These are phyloP conservation scores for Fonsecaea multimorphosa DNA, from an alignment of 2,329 filamentous ascomycete species.

Conservation along the genomic window DNA sequence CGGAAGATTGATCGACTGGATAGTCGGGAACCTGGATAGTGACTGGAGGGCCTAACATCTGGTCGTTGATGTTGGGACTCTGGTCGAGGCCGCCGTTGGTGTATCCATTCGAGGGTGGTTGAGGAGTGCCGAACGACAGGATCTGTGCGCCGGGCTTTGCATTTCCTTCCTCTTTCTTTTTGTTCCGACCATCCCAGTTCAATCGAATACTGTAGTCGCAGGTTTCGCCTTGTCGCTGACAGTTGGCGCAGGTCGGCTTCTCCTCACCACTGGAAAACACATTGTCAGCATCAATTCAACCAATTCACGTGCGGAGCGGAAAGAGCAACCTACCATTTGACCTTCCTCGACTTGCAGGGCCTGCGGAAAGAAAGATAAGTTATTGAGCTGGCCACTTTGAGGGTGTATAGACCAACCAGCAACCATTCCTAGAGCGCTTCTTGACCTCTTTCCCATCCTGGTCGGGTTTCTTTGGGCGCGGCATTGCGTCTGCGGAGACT, in stretches of 20 bases:
- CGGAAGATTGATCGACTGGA: conserved; percentile 19
- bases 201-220: conserved; percentile 83
- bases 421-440: conserved; percentile 70
- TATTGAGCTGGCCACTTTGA: conserved; percentile 19
- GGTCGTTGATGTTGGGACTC: conserved; percentile 20
- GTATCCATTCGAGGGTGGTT: conserved; percentile 26
- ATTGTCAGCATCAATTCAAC: conserved; percentile 20
- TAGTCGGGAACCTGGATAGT: conserved; percentile 17
- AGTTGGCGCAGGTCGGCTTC: conserved; percentile 74
- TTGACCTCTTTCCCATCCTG: conserved; percentile 66
- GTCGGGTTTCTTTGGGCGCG: conserved; percentile 64
- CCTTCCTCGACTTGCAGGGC: conserved; percentile 79
- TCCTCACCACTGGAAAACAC: conserved; percentile 67
- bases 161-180: conserved; percentile 55
- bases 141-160: conserved; percentile 44
- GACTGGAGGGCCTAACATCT: conserved; percentile 20
- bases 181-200: conserved; percentile 78
- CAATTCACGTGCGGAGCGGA: not conserved
- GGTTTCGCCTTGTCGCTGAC: conserved; percentile 70
- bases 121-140: conserved; percentile 42
- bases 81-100: conserved; percentile 23
- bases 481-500: conserved; percentile 55
- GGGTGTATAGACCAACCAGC: conserved; percentile 58
- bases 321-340: conserved; percentile 67
- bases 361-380: conserved; percentile 49